phyloP scores from a whole-genome alignment of 2,329 filamentous ascomycete genomes.

The Macrophomina phaseolina region DNA sequence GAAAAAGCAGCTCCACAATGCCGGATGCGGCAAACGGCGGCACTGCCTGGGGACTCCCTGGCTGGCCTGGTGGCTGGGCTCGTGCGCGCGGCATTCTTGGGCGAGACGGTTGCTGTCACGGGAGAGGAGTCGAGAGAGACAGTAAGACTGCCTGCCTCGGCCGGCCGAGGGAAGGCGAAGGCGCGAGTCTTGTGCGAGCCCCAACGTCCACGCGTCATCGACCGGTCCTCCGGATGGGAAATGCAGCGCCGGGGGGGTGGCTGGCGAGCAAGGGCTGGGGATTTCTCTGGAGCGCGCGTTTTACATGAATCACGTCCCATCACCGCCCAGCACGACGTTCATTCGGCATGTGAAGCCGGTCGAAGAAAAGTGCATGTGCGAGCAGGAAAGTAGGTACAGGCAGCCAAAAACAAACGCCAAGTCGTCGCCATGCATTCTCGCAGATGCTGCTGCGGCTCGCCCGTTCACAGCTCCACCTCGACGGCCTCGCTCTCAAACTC shows the following conservation, averaged over 20 bases:
- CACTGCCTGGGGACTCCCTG: too few species aligned
- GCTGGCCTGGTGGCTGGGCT: neutral
- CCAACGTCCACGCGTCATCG: neutral
- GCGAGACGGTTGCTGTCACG: neutral
- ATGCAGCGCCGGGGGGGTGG: too few species aligned
- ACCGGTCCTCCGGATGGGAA: too few species aligned
- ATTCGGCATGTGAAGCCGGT: too few species aligned
- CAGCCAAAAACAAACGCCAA: neutral
- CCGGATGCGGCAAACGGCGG: neutral
- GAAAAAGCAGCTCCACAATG: neutral
- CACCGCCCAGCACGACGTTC: too few species aligned
- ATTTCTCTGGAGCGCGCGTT: too few species aligned
- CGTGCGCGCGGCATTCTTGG: too few species aligned
- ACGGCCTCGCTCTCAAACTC: conserved; percentile 6
- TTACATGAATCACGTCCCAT: too few species aligned
- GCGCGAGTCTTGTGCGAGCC: neutral
- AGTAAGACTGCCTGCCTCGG: neutral
- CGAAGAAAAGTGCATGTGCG: too few species aligned
- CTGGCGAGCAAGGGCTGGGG: too few species aligned
- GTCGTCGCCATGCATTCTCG: neutral
- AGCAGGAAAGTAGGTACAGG: too few species aligned
- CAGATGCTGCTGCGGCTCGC: neutral
- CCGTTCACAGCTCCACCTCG: conserved; percentile 5
- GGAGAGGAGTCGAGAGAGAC: neutral
- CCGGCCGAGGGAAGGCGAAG: neutral